These are phyloP conservation scores for Halteria grandinella DNA, from an alignment of 73 alveolate species.

Conservation along the genomic window DNA sequence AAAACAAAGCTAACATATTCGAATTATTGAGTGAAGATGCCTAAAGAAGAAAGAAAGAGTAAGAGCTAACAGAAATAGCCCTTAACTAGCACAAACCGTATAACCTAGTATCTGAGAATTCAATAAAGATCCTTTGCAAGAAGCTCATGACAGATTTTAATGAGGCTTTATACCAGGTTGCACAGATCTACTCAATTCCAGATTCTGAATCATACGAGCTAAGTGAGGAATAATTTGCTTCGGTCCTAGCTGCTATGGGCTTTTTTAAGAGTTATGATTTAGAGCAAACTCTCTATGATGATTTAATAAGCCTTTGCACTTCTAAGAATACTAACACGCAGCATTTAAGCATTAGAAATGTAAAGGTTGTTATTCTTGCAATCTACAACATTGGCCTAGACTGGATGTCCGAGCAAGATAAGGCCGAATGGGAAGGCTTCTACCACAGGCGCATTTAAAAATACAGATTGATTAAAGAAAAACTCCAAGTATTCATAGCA, in stretches of 20 bases:
- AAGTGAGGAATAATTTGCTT: constrained; percentile 23
- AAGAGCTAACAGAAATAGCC: not conserved
- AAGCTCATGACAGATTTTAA: constrained; percentile 1
- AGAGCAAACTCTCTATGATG: constrained; percentile 24
- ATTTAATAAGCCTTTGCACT: not conserved
- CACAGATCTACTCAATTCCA: not conserved
- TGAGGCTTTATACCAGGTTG: not conserved
- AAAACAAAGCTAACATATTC: not conserved
- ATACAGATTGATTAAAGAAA: constrained; percentile 3
- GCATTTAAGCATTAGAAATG: constrained; percentile 5
- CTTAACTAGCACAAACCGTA: not conserved
- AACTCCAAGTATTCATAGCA: constrained; percentile 17
- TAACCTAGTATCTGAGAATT: not conserved
- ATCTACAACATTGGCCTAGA: not conserved
- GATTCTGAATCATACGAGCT: not conserved
- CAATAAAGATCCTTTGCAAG: not conserved
- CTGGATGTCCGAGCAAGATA: constrained; percentile 19
- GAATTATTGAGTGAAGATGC: constrained; percentile 10
- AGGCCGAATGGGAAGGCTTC: not conserved
- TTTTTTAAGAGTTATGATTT: not conserved
- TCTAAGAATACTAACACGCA: not conserved
- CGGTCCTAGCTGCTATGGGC: not conserved
- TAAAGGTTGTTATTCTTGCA: not conserved
- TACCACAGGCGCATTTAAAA: constrained; percentile 4
- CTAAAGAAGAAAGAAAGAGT: constrained; percentile 7